Evolutionary conservation across 495 filamentous ascomycete genomes (phyloP).

Genomic region (Lepraria neglecta): DNA sequence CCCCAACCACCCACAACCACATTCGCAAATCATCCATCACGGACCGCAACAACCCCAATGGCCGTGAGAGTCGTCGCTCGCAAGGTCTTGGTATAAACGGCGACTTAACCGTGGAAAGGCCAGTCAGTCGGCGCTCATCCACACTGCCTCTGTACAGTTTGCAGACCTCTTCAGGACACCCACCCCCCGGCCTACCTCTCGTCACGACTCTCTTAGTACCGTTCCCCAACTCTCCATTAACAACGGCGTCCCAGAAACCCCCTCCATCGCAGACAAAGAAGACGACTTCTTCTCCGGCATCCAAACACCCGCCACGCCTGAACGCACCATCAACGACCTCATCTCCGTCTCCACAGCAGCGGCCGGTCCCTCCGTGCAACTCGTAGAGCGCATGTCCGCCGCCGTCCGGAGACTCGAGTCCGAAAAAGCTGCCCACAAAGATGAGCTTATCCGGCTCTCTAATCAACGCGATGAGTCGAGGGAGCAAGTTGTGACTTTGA

Average conservation of each 20-base stretch:
- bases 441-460: constrained; percentile 73
- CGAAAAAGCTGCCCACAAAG: constrained; percentile 77
- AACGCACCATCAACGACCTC: constrained; percentile 75
- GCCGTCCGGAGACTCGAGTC: constrained; percentile 84
- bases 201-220: constrained; percentile 36
- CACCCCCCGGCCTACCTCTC: constrained; percentile 39
- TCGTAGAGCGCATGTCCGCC: constrained; percentile 94
- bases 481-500: constrained; percentile 79
- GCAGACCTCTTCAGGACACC: constrained; percentile 36
- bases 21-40: constrained; percentile 42
- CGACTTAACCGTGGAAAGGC: constrained; percentile 27
- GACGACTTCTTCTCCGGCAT: constrained; percentile 61
- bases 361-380: constrained; percentile 87
- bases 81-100: constrained; percentile 35
- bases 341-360: constrained; percentile 81
- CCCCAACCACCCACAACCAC: constrained; percentile 43
- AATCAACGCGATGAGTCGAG: constrained; percentile 84
- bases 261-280: constrained; percentile 54
- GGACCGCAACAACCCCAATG: constrained; percentile 16
- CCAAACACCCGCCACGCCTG: constrained; percentile 57
- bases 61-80: constrained; percentile 28
- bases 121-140: constrained; percentile 45
- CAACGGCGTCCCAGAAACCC: constrained; percentile 42
- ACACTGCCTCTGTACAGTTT: constrained; percentile 38
- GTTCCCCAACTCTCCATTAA: constrained; percentile 31